phyloP scores from a whole-genome alignment of 306 rosid species.

The Potentilla sterilis region DNA sequence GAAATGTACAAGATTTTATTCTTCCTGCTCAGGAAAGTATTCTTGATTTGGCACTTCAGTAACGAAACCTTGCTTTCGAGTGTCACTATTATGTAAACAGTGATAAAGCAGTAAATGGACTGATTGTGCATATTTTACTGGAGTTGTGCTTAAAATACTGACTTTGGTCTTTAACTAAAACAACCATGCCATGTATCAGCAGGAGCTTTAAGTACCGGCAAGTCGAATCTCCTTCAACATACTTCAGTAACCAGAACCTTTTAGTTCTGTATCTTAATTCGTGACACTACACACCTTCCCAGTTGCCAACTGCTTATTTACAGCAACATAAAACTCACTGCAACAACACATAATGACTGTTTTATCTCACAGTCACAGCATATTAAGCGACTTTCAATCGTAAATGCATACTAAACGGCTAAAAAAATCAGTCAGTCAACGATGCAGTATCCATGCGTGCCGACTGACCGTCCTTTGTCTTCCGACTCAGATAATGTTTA shows the following conservation, averaged over 20 bases:
- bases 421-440: not conserved
- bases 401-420: not conserved
- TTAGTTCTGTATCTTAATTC: too few species aligned
- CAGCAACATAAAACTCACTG: too few species aligned
- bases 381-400: not conserved
- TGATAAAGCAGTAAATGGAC: not conserved
- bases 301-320: too few species aligned
- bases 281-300: not conserved
- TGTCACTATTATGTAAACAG: not conserved
- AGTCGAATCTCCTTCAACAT: not conserved
- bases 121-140: too few species aligned
- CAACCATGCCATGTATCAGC: too few species aligned
- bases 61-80: not conserved
- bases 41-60: not conserved
- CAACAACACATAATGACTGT: too few species aligned
- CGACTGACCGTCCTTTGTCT: not conserved
- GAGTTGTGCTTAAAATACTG: not conserved
- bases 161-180: too few species aligned
- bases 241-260: too few species aligned
- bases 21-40: not conserved
- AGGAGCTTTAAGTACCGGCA: not conserved
- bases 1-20: not conserved
- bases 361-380: not conserved
- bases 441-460: too few species aligned
- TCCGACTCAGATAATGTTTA: not conserved